A percentile compares a stretch with the other conserved stretches of the same genome.
Conservation (phyloP, 805 yeast genomes). For the Pichia phayaonensis region DNA sequence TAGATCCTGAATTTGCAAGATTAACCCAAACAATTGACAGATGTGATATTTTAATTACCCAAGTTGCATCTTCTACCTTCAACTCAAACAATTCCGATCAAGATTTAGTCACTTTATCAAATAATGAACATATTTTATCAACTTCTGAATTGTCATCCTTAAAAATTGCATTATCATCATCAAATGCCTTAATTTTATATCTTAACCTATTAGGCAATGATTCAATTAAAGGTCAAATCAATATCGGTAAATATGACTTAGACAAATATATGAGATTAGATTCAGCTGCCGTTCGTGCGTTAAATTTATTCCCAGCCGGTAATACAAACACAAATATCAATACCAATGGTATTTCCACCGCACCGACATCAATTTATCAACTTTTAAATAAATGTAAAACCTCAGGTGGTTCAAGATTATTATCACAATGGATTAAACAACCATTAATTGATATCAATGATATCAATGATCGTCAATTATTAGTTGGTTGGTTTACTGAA, state of each 20-base stretch:
- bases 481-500: slow-evolving; percentile 69
- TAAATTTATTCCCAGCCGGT: slow-evolving; percentile 71
- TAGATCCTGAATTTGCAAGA: slow-evolving; percentile 53
- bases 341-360: slow-evolving; percentile 38
- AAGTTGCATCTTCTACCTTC: slow-evolving; percentile 50
- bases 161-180: slow-evolving; percentile 49
- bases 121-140: slow-evolving; percentile 45
- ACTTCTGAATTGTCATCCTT: slow-evolving; percentile 46
- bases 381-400: slow-evolving; percentile 84
- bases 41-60: slow-evolving; percentile 67
- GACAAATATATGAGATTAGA: slow-evolving; percentile 85
- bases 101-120: slow-evolving; percentile 67
- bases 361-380: slow-evolving; percentile 59
- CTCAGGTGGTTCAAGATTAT: slow-evolving; percentile 76
- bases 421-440: slow-evolving; percentile 94
- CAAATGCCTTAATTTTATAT: slow-evolving; percentile 63
- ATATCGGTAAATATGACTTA: slow-evolving; percentile 60
- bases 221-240: slow-evolving; percentile 44
- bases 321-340: slow-evolving; percentile 5
- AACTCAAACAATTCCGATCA: slow-evolving; percentile 62
- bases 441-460: slow-evolving; percentile 64
- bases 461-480: slow-evolving; percentile 59
- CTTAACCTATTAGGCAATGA: slow-evolving; percentile 55
- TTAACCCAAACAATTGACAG: slow-evolving; percentile 66
- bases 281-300: slow-evolving; percentile 79